Evolutionary conservation across 352 stramenopile species (phyloP), one percentile per base, ranked within the genome.

Genomic region (Globisporangium acanthophoron): DNA sequence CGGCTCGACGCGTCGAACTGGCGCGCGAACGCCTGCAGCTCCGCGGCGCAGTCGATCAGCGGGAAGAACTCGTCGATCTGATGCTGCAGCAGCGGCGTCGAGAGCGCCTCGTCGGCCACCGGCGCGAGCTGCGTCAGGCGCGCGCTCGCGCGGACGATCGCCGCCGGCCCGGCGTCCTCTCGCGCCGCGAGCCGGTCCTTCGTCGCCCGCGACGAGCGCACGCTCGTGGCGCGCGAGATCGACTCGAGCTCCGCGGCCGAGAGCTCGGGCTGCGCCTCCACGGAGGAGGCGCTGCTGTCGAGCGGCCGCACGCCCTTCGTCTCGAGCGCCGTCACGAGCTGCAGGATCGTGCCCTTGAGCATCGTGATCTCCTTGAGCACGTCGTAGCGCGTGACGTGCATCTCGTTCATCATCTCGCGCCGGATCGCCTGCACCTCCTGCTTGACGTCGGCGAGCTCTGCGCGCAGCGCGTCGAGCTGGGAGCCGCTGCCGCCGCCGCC

Each of bases 21-120:
- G 3, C 69, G 67, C 3, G 83, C 64, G 50, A 85, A 67, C 6
- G 65, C 55, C 12, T 74, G 59, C 5, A 88, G 64, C 20, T 90
- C 80, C 1, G 65, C 66, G 8, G 71, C 74, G 39, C 62, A 81
- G 67, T 91, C 83, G n/a, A 93, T 69, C 12, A 88, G 65, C 31
- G 83, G 83, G 67, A 93, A 93, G 64, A 91, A 71, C n/a, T 91
- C 77, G 62, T 90, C 80, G 56, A 93, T 88, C 57, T 91, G 77
- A 54, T 87, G 70, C 45, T 80, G 58, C n/a, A 62, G 56, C 31
- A 93, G 58, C 9, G 83, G 83, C 24, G 68, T 85, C 18, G 80
- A 91, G 35, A 93, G 66, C 45, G 73, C 78, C 29, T 74, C 73
- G 59, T 93, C 83, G 1, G 78, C 80, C 2, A 93, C 78, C 0